These are phyloP conservation scores for Lumnitzera littorea DNA, from an alignment of 345 rosid genomes.

Conservation along the genomic window DNA sequence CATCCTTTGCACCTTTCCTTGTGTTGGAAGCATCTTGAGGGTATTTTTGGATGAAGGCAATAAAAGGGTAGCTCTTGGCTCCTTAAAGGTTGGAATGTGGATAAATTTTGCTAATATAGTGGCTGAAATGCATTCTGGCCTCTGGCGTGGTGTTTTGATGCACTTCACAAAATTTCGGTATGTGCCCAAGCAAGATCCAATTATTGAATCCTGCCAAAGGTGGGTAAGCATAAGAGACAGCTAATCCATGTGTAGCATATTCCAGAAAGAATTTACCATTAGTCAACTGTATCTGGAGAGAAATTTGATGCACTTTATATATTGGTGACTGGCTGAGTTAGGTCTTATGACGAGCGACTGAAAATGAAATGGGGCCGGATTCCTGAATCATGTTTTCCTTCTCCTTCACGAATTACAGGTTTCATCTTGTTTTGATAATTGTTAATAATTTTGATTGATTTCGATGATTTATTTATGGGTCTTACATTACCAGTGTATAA, in stretches of 20 bases:
- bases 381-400: conserved; percentile 62
- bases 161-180: conserved; percentile 37
- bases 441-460: not conserved
- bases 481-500: too few relatives aligned
- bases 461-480: too few relatives aligned
- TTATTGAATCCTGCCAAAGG: conserved; percentile 43
- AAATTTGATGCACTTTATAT: conserved; percentile 3
- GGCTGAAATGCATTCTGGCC: conserved; percentile 53
- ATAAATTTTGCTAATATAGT: conserved; percentile 40
- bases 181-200: conserved; percentile 27
- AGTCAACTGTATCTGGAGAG: conserved; percentile 1
- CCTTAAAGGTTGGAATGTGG: conserved; percentile 55
- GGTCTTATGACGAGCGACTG: conserved; percentile 43
- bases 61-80: conserved; percentile 24
- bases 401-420: conserved; percentile 69
- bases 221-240: conserved; percentile 9
- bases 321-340: conserved; percentile 16
- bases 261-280: not conserved
- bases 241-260: not conserved
- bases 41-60: conserved; percentile 31
- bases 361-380: conserved; percentile 32
- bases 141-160: conserved; percentile 55
- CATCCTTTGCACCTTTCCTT: conserved; percentile 49
- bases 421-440: not conserved
- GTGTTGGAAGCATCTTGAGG: conserved; percentile 66